Conservation (phyloP, 495 filamentous ascomycete genomes). For the Talaromyces trachyspermus region DNA sequence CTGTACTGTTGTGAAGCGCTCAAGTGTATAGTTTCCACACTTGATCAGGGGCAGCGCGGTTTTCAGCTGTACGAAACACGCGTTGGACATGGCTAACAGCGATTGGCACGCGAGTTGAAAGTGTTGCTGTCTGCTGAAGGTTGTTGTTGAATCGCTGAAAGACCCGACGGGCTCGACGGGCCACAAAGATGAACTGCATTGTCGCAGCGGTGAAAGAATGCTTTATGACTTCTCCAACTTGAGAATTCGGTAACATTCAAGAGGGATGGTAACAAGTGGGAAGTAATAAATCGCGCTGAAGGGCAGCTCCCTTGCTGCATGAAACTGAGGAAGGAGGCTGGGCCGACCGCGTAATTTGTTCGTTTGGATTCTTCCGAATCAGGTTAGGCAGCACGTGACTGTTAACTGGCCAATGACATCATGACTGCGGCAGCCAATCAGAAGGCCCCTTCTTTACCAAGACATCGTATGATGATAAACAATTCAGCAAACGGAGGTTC, state of each 20-base stretch:
- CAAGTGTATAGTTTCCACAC: background rate
- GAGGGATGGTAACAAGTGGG: background rate
- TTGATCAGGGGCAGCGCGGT: background rate
- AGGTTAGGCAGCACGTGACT: constrained; percentile 2
- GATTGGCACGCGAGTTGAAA: constrained; percentile 7
- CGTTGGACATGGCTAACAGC: constrained; percentile 3
- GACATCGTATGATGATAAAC: too few species aligned
- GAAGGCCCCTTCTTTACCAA: too few species aligned
- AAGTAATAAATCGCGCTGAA: too few species aligned
- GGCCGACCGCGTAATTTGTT: background rate
- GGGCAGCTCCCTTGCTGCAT: too few species aligned
- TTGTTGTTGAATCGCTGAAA: constrained; percentile 3
- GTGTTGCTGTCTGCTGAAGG: background rate
- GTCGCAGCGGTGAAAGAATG: background rate
- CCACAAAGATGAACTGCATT: constrained; percentile 7
- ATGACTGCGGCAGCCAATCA: background rate
- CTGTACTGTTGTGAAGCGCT: background rate
- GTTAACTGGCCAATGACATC: background rate
- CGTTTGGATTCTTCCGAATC: constrained; percentile 7
- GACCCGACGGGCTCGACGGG: constrained; percentile 6
- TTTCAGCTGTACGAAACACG: background rate
- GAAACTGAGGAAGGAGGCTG: constrained; percentile 8
- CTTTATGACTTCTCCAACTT: too few species aligned
- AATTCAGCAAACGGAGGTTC: too few species aligned
- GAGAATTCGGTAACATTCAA: too few species aligned